These are phyloP conservation scores for Chalaropsis thielavioides DNA, from an alignment of 2,329 filamentous ascomycete genomes.

Conservation along the genomic window DNA sequence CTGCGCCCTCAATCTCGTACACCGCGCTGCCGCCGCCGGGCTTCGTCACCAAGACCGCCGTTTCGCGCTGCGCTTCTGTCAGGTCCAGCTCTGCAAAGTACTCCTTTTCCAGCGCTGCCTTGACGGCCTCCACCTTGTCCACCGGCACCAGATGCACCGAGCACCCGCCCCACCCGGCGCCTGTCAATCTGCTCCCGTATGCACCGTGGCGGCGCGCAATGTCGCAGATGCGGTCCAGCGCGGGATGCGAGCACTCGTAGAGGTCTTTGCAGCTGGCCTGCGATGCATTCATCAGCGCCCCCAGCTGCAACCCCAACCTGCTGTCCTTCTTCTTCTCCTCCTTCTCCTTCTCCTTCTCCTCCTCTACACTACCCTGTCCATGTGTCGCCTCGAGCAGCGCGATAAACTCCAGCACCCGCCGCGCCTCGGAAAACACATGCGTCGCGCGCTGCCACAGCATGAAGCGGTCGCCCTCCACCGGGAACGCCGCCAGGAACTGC, in stretches of 20 bases:
- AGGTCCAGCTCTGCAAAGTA: slow-evolving; percentile 54
- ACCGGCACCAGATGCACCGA: slow-evolving; percentile 83
- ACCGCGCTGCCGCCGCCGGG: slow-evolving; percentile 55
- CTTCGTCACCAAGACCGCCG: slow-evolving; percentile 77
- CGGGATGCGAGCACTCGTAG: slow-evolving; percentile 84
- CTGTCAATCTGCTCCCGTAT: slow-evolving; percentile 75
- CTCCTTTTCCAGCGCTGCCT: slow-evolving; percentile 58
- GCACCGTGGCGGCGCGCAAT: slow-evolving; percentile 67
- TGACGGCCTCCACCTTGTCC: slow-evolving; percentile 65
- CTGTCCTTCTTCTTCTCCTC: slow-evolving; percentile 27
- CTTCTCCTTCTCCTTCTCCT: slow-evolving; percentile 16
- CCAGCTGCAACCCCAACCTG: slow-evolving; percentile 46
- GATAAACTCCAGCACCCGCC: slow-evolving; percentile 73
- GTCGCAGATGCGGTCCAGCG: slow-evolving; percentile 77
- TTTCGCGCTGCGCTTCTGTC: slow-evolving; percentile 49
- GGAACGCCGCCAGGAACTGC: slow-evolving; percentile 69
- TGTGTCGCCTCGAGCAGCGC: slow-evolving; percentile 46
- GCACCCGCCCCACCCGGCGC: slow-evolving; percentile 94
- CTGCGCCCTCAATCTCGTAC: background rate
- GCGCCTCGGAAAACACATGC: slow-evolving; percentile 82
- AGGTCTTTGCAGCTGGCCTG: slow-evolving; percentile 74
- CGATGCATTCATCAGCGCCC: slow-evolving; percentile 74
- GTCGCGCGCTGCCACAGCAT: slow-evolving; percentile 74
- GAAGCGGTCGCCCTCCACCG: slow-evolving; percentile 76
- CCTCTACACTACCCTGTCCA: slow-evolving; percentile 18